Base-by-base conservation (phyloP, 2,329 filamentous ascomycete genomes). In the Shiraia sp. region DNA sequence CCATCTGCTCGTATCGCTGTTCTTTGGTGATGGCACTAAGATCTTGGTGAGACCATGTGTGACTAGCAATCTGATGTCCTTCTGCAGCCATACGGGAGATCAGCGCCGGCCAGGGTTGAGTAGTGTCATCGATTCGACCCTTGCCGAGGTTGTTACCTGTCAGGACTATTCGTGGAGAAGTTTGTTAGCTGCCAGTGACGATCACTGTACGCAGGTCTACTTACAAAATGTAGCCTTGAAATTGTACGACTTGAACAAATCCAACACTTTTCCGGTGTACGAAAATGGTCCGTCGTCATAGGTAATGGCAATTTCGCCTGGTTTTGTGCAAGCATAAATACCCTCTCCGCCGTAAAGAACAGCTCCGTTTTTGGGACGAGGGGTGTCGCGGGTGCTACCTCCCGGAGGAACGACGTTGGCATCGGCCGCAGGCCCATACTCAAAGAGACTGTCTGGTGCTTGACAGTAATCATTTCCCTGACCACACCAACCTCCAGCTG, bases 251-350 rank as follows among this genome's bases (percentile, higher is more conserved):
- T 68, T 70, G 19, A 87, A 73, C 39, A 82, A 72, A 55, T 86
- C 78, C 6, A 87, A 73, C 6, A 87, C 74, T 40, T 80, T 75
- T 23, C 70, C 69, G 1, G 84, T 87, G 63, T 83, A 86, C 25
- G 75, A 69, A 49, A 80, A 67, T 14, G 83, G 84, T 0, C 84
- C 84, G 57, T 87, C 84, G 54, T 87, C 83, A 47, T 80, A 87
- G 0, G 83, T 87, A 36, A 87, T 69, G 10, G 84, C 84, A 50
- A 87, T 76, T 4, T 79, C 80, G 42, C 82, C 80, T 2, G 76
- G 71, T 10, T 49, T 50, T 12, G 61, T 61, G 53, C 80, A 83
- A 37, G 73, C 68, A 49, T 79, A 80, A 42, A 86, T 79, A 12
- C 78, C 77, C 3, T 66, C 73, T 30, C 77, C 72, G n/a, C 82